Conservation (phyloP, 148 eudicot genomes). For the Diospyros kaki region DNA sequence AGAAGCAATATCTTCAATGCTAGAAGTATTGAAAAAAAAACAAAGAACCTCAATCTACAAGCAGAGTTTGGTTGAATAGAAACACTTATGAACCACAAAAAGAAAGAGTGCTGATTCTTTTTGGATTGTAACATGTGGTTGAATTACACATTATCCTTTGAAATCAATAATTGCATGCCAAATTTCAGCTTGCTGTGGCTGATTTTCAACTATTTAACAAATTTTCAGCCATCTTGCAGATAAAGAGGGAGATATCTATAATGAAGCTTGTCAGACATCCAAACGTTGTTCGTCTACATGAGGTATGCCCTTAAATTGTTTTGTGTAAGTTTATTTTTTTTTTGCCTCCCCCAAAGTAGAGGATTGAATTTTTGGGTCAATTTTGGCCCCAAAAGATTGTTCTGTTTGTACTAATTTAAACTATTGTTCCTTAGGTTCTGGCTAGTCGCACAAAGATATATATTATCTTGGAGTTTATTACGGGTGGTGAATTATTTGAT, state of each 20-base stretch:
- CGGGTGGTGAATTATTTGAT: constrained; percentile 99
- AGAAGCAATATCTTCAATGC: too few relatives aligned
- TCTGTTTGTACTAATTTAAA: constrained; percentile 3
- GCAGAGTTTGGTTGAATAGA: too few relatives aligned
- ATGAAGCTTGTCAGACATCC: constrained; percentile 98
- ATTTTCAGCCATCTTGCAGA: constrained; percentile 44
- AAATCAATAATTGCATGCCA: neutral
- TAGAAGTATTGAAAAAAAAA: too few relatives aligned
- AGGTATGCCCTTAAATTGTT: constrained; percentile 43
- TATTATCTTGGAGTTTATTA: constrained; percentile 88
- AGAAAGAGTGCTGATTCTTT: too few relatives aligned
- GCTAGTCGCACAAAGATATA: constrained; percentile 96
- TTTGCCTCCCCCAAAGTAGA: too few relatives aligned
- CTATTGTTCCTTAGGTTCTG: constrained; percentile 52
- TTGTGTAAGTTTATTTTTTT: neutral
- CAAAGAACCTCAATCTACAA: too few relatives aligned
- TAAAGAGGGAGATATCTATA: constrained; percentile 89
- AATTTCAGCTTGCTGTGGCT: neutral
- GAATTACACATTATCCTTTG: too few relatives aligned
- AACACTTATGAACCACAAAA: too few relatives aligned
- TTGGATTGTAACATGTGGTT: too few relatives aligned
- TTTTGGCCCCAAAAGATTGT: neutral
- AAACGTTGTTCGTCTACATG: constrained; percentile 85
- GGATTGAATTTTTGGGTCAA: neutral
- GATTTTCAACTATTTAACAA: neutral